phyloP scores from a whole-genome alignment of 306 rosid species.

The Quillaja saponaria region DNA sequence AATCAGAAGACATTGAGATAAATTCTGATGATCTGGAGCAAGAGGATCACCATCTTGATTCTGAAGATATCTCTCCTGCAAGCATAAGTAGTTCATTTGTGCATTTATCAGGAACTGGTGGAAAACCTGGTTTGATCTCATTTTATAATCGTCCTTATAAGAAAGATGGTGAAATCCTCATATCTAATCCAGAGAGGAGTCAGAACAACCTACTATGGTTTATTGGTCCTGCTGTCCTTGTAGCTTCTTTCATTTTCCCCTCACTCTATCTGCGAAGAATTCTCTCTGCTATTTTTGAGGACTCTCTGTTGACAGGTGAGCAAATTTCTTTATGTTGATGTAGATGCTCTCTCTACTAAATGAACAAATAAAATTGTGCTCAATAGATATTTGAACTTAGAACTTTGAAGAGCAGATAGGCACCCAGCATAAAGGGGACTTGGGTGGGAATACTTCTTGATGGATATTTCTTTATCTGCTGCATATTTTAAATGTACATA shows the following conservation, averaged over 20 bases:
- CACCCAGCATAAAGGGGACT: no score
- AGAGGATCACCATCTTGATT: slow-evolving; percentile 34
- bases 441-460: not conserved
- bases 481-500: slow-evolving; percentile 10
- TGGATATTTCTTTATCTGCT: slow-evolving; percentile 21
- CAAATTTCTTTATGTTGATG: slow-evolving; percentile 24
- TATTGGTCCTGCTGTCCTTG: slow-evolving; percentile 82
- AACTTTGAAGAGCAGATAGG: not conserved
- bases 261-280: slow-evolving; percentile 83
- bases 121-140: slow-evolving; percentile 81
- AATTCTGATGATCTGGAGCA: slow-evolving; percentile 43
- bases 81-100: slow-evolving; percentile 44
- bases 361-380: no score
- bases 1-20: slow-evolving; percentile 47
- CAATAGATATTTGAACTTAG: not conserved
- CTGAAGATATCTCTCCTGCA: slow-evolving; percentile 44
- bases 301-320: slow-evolving; percentile 89
- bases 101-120: slow-evolving; percentile 53
- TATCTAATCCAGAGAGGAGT: slow-evolving; percentile 42
- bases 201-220: slow-evolving; percentile 74
- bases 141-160: slow-evolving; percentile 69
- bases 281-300: slow-evolving; percentile 81
- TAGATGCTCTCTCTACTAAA: not conserved
- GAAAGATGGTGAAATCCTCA: slow-evolving; percentile 42
- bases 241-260: slow-evolving; percentile 92